Conservation (phyloP, 768 basidiomycete species). For the Xanthoconium purpureum region DNA sequence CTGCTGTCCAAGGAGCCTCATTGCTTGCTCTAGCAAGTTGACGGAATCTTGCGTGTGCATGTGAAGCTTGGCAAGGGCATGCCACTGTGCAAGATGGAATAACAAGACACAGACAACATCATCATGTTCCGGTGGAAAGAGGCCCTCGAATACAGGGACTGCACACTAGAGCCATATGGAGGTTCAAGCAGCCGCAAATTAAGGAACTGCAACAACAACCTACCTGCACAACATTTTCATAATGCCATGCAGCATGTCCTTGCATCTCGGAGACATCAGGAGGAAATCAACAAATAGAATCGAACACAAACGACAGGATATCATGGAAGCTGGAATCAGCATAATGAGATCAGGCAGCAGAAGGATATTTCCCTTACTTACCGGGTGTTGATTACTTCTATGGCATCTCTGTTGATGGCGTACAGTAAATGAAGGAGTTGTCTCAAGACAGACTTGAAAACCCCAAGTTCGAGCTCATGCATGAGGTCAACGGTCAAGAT, state of each 20-base stretch:
- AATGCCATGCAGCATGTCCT: constrained; percentile 20
- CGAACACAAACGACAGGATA: constrained; percentile 17
- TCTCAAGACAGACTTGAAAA: constrained; percentile 35
- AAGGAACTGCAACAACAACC: too few relatives aligned
- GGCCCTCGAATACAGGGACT: constrained; percentile 38
- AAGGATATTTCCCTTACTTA: constrained; percentile 1
- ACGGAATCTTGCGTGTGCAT: constrained; percentile 33
- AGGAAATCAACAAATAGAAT: constrained; percentile 37
- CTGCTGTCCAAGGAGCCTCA: not conserved
- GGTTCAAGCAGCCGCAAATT: too few relatives aligned
- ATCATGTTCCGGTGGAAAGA: constrained; percentile 30
- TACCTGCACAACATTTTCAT: constrained; percentile 15
- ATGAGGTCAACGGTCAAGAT: constrained; percentile 29
- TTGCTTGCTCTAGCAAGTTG: not conserved
- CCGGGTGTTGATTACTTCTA: constrained; percentile 26
- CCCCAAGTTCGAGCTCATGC: constrained; percentile 41
- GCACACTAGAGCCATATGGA: constrained; percentile 23
- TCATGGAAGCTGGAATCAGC: constrained; percentile 2
- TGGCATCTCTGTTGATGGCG: not conserved
- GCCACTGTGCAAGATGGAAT: constrained; percentile 10
- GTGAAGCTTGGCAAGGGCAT: constrained; percentile 15
- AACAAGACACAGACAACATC: constrained; percentile 19
- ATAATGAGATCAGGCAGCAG: not conserved
- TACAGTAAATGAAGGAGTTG: constrained; percentile 36
- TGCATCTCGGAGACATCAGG: constrained; percentile 38